Evolutionary conservation across 768 basidiomycete genomes (phyloP).

Genomic region (Amanita brunnescens): DNA sequence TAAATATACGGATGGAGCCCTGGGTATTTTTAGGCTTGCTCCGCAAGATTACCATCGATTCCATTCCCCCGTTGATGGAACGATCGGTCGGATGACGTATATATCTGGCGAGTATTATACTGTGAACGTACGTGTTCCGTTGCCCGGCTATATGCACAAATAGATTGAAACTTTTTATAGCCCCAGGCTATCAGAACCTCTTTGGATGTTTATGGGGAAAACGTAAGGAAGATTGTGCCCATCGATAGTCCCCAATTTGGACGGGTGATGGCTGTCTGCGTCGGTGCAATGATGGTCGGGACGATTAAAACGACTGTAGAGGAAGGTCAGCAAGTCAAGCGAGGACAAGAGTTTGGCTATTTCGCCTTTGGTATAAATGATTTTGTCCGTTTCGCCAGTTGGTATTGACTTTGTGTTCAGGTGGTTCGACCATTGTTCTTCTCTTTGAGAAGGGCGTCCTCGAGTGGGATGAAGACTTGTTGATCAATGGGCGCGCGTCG

Average conservation of each 20-base stretch:
- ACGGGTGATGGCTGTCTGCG: slow-evolving; percentile 82
- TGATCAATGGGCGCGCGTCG: slow-evolving; percentile 77
- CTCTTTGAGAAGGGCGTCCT: slow-evolving; percentile 81
- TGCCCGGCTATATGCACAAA: slow-evolving; percentile 2
- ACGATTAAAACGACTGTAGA: slow-evolving; percentile 82
- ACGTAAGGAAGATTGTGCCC: slow-evolving; percentile 84
- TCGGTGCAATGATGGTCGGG: slow-evolving; percentile 95
- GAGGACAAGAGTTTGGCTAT: slow-evolving; percentile 89
- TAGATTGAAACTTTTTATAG: slow-evolving; percentile 24
- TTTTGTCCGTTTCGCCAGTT: slow-evolving; percentile 7
- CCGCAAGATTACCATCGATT: slow-evolving; percentile 97
- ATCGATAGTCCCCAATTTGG: slow-evolving; percentile 89
- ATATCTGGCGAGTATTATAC: slow-evolving; percentile 94
- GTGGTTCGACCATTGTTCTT: slow-evolving; percentile 87
- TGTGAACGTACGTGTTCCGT: slow-evolving; percentile 59
- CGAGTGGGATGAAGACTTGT: slow-evolving; percentile 86
- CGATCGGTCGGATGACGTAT: slow-evolving; percentile 72
- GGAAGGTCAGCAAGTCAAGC: slow-evolving; percentile 71
- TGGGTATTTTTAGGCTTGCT: slow-evolving; percentile 87
- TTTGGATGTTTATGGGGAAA: slow-evolving; percentile 92
- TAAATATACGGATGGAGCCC: slow-evolving; percentile 67
- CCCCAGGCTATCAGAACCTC: slow-evolving; percentile 90
- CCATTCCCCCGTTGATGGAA: slow-evolving; percentile 81
- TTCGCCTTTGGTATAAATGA: slow-evolving; percentile 79
- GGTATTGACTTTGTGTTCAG: slow-evolving; percentile 25